phyloP scores from a whole-genome alignment of 768 basidiomycete species.

The Leccinum obscurum region DNA sequence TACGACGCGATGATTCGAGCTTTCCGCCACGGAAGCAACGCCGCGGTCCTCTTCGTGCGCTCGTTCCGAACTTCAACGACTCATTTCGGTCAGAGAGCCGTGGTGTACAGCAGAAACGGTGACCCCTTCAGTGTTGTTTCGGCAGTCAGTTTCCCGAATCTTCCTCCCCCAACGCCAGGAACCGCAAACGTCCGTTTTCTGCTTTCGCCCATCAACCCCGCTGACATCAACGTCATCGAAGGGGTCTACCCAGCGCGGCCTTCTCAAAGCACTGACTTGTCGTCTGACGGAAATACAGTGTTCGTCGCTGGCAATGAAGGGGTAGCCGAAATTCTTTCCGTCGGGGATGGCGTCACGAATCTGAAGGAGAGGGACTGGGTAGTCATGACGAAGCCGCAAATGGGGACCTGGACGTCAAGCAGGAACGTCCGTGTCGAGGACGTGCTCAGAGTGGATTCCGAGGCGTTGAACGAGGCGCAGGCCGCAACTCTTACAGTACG shows the following conservation, averaged over 20 bases:
- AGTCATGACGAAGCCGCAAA: conserved; percentile 62
- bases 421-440: conserved; percentile 55
- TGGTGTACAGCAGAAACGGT: conserved; percentile 64
- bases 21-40: background rate
- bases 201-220: conserved; percentile 77
- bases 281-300: conserved; percentile 37
- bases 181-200: conserved; percentile 67
- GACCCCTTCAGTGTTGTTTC: conserved; percentile 61
- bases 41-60: conserved; percentile 8
- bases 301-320: conserved; percentile 80
- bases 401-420: conserved; percentile 73
- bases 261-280: conserved; percentile 36
- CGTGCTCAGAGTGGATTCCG: conserved; percentile 58
- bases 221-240: conserved; percentile 79
- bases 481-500: conserved; percentile 77
- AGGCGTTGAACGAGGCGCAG: conserved; percentile 53
- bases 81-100: conserved; percentile 50
- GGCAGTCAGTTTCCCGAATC: conserved; percentile 49
- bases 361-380: conserved; percentile 70
- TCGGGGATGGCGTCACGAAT: conserved; percentile 53
- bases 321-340: conserved; percentile 59
- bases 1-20: conserved; percentile 4
- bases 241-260: conserved; percentile 80
- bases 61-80: conserved; percentile 34
- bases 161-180: conserved; percentile 53